A percentile compares a stretch with the other conserved stretches of the same genome.
These are phyloP conservation scores for Babesia divergens DNA, from an alignment of 169 alveolate genomes.

Conservation along the genomic window DNA sequence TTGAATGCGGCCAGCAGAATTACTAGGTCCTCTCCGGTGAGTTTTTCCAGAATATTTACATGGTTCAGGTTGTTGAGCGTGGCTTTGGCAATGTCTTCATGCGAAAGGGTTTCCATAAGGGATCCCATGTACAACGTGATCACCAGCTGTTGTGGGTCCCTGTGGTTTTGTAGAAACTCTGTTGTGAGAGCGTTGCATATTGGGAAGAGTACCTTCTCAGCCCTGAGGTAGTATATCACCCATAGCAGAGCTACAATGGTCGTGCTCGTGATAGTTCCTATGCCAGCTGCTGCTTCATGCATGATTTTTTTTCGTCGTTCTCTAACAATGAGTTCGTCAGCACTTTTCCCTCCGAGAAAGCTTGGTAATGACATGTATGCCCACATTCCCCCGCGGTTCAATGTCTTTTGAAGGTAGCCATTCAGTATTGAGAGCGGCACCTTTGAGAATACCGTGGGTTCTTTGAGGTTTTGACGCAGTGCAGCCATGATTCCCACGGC, in stretches of 20 bases:
- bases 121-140: conserved; percentile 13
- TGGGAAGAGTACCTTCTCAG: conserved; percentile 2
- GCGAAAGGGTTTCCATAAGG: conserved; percentile 10
- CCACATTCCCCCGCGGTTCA: conserved; percentile 63
- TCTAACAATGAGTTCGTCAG: neutral
- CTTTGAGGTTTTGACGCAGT: neutral
- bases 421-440: conserved; percentile 41
- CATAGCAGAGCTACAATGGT: conserved; percentile 47
- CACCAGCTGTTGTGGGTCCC: conserved; percentile 3
- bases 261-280: conserved; percentile 9
- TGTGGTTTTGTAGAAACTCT: conserved; percentile 35
- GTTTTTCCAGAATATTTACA: conserved; percentile 12
- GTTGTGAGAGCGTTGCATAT: conserved; percentile 25
- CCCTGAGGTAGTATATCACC: conserved; percentile 12
- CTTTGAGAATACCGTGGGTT: neutral
- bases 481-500: conserved; percentile 13
- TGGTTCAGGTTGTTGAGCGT: conserved; percentile 14
- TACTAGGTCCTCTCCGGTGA: conserved; percentile 26
- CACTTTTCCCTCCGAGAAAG: conserved; percentile 2
- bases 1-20: conserved; percentile 5
- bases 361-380: conserved; percentile 54
- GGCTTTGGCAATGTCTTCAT: conserved; percentile 2
- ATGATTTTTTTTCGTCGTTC: conserved; percentile 18
- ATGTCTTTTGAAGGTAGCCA: conserved; percentile 1
- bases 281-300: conserved; percentile 6